phyloP scores from a whole-genome alignment of 768 basidiomycete species.

The Amanita polypyramis region DNA sequence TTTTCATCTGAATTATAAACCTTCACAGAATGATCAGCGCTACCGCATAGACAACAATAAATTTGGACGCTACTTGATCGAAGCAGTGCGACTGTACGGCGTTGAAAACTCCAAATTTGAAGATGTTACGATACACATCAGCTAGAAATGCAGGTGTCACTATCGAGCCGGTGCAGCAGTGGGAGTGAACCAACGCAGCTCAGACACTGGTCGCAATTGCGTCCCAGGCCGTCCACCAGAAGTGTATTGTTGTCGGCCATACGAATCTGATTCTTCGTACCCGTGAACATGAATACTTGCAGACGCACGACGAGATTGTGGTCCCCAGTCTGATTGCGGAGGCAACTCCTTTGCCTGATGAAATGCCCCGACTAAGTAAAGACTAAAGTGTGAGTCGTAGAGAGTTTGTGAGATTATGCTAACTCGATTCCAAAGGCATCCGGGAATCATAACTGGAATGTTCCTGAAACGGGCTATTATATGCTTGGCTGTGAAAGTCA shows the following conservation, averaged over 20 bases:
- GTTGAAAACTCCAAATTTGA: slow-evolving; percentile 89
- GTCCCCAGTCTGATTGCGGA: neutral
- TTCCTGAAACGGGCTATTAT: neutral
- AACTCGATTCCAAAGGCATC: neutral
- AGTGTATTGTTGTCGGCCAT: slow-evolving; percentile 16
- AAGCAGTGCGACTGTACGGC: slow-evolving; percentile 82
- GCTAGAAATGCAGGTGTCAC: slow-evolving; percentile 35
- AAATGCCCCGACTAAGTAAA: neutral
- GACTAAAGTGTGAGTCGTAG: neutral
- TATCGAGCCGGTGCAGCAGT: neutral
- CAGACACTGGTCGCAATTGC: slow-evolving; percentile 57
- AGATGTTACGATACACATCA: slow-evolving; percentile 68
- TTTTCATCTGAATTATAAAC: slow-evolving; percentile 52
- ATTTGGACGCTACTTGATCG: slow-evolving; percentile 44
- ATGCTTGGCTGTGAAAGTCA: neutral
- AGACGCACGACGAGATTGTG: neutral
- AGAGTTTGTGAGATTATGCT: neutral
- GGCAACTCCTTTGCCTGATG: neutral
- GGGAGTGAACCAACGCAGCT: slow-evolving; percentile 44
- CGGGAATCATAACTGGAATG: neutral
- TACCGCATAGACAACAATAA: neutral
- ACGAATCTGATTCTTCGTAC: neutral
- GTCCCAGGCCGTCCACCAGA: slow-evolving; percentile 32
- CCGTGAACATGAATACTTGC: neutral
- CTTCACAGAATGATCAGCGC: slow-evolving; percentile 22